Evolutionary conservation across 805 yeast genomes (phyloP), one percentile per base, ranked within the genome.

Genomic region (Brettanomyces nanus): DNA sequence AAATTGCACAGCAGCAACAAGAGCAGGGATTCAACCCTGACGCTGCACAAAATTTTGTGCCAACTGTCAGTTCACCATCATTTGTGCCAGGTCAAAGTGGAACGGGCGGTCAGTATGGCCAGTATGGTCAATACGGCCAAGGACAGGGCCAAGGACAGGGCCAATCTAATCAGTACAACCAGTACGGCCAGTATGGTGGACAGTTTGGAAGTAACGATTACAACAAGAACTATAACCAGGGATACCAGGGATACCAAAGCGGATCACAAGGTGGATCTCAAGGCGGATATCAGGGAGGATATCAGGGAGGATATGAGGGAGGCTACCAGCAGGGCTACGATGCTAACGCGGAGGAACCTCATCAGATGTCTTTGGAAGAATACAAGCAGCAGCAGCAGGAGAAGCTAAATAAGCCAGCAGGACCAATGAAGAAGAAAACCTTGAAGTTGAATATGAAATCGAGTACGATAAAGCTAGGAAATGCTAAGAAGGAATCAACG

Each of bases 311-410:
- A 35, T 18, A 33, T 29, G 48, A 40, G 28, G 31, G 32, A 13
- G 31, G 36, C 37, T 43, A 48, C 28, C 36, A 47, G 34, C 45
- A 49, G 30, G 43, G 42, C 40, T 48, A 46, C 28, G 45, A 39
- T 4, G 28, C 37, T 9, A 33, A 44, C 27, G 42, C 37, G 15
- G 47, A 40, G 28, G 43, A 46, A 14, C 47, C 58, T 42, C 68
- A 66, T 51, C 80, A 78, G 44, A 77, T 85, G 85, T 73, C 89
- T 28, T 69, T 85, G 51, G 94, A 86, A 38, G 95, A 85, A 47
- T 85, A 77, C 64, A 80, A 83, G 56, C 80, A 80, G 56, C 84
- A 79, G 55, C 72, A 77, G 54, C 60, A 68, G 40, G 70, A 65
- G 23, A 45, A 57, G 42, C 62, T 62, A 43, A 51, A 63, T 33